Evolutionary conservation across 2,329 filamentous ascomycete genomes (phyloP).

Genomic region (Stemphylium beticola): DNA sequence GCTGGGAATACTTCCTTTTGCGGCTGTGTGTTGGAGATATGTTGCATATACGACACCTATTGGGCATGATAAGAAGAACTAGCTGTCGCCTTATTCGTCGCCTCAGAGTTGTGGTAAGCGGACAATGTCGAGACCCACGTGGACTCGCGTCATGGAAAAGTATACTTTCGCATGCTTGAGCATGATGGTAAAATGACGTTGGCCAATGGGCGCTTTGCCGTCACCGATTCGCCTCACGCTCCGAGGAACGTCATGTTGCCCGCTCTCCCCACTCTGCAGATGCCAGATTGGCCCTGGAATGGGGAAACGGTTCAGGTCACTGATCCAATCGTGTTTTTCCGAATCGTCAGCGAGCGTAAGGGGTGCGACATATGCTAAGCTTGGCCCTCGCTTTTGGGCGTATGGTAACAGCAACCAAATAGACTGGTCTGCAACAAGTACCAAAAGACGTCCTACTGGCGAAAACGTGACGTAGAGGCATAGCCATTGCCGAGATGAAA

Average conservation of each 20-base stretch:
- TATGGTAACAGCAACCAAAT: not conserved
- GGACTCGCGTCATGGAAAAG: not conserved
- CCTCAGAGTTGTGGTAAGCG: not conserved
- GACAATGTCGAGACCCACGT: not conserved
- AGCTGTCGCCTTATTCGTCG: not conserved
- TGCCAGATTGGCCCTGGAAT: not conserved
- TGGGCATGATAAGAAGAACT: too few species aligned
- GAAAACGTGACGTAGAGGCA: conserved; percentile 2
- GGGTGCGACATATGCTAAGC: not conserved
- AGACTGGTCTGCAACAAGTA: not conserved
- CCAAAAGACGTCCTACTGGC: not conserved
- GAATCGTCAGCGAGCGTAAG: not conserved
- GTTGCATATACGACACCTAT: too few species aligned
- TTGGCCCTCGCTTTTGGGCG: not conserved
- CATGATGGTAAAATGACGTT: conserved; percentile 16
- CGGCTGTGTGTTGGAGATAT: too few species aligned
- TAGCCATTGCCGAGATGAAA: not conserved
- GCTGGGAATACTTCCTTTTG: too few species aligned
- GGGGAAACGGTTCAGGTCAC: not conserved
- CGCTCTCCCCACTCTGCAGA: not conserved
- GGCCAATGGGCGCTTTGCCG: conserved; percentile 1
- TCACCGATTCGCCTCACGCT: too few species aligned
- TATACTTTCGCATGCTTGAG: conserved; percentile 8
- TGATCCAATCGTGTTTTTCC: not conserved
- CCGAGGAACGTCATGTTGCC: not conserved